Percentiles rank a stretch among this genome's conserved stretches.
These are phyloP conservation scores for Apiotrichum mycotoxinovorans DNA, from an alignment of 1,284 basidiomycete genomes.

Conservation along the genomic window DNA sequence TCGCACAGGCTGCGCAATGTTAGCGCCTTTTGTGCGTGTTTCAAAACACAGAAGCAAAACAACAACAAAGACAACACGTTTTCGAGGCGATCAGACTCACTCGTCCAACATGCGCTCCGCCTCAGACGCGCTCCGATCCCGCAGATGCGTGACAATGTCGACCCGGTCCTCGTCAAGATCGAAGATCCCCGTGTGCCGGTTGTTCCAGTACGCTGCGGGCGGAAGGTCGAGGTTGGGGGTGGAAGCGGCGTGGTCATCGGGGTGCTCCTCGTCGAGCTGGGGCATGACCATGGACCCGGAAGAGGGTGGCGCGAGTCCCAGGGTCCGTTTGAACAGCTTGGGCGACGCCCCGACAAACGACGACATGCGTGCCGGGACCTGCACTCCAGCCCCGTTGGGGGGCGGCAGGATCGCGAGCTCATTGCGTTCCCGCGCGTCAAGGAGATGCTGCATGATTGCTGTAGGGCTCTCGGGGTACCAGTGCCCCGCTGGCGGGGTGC, in stretches of 20 bases:
- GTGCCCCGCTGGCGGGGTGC: conserved; percentile 19
- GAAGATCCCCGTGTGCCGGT: conserved; percentile 23
- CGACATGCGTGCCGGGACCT: too few species aligned
- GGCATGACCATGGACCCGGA: neutral
- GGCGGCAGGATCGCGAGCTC: conserved; percentile 18
- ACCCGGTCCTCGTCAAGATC: conserved; percentile 23
- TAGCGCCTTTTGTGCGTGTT: neutral
- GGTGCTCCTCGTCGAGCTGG: neutral
- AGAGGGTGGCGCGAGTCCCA: neutral
- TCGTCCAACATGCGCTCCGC: neutral
- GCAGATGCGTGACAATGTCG: conserved; percentile 9
- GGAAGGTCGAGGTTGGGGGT: conserved; percentile 20
- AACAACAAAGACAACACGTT: neutral
- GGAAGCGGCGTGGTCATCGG: neutral
- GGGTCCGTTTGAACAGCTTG: neutral
- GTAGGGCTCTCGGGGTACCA: conserved; percentile 19
- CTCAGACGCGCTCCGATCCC: neutral
- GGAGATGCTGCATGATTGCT: conserved; percentile 20
- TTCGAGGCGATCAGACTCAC: too few species aligned
- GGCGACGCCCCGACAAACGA: neutral
- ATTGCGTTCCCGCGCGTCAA: conserved; percentile 14
- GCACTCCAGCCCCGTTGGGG: too few species aligned
- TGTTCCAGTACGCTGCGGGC: conserved; percentile 29
- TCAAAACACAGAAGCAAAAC: too few species aligned
- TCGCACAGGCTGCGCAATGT: neutral